Evolutionary conservation across 192 early-diverging fungal species (phyloP).

Genomic region (Diversispora epigaea): DNA sequence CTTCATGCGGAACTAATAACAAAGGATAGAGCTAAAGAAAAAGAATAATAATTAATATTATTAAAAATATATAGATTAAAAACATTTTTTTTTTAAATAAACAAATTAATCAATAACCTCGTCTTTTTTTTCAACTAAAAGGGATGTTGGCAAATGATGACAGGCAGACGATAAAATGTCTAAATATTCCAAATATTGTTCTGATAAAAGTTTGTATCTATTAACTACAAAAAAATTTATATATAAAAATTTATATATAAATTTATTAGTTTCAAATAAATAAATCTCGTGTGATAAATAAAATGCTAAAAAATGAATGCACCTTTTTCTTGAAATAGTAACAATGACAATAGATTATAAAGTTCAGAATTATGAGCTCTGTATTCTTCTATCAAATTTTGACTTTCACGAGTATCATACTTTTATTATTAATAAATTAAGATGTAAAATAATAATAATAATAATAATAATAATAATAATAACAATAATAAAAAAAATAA

Average conservation of each 20-base stretch:
- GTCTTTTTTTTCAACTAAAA: not conserved
- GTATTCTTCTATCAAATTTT: not conserved
- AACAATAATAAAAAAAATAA: no score
- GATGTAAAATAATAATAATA: no score
- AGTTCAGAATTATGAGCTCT: not conserved
- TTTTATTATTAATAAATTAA: no score
- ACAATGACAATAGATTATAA: not conserved
- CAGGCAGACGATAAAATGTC: constrained; percentile 13
- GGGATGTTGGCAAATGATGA: constrained; percentile 2
- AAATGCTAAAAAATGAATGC: not conserved
- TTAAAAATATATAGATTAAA: not conserved
- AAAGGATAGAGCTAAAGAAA: constrained; percentile 33
- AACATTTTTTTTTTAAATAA: not conserved
- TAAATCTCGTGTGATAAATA: no score
- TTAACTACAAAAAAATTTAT: constrained; percentile 22
- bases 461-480: no score
- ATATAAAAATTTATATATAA: no score
- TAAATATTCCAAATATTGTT: constrained; percentile 18
- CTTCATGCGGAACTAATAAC: constrained; percentile 37
- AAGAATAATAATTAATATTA: not conserved
- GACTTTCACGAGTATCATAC: not conserved
- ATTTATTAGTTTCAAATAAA: no score
- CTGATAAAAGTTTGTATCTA: constrained; percentile 10
- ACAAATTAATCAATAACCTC: not conserved
- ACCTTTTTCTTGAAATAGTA: constrained; percentile 22